A percentile compares a stretch with the other conserved stretches of the same genome.
Evolutionary conservation across 164 flowering plant genomes (phyloP).

Genomic region (Nymphaea colorata): DNA sequence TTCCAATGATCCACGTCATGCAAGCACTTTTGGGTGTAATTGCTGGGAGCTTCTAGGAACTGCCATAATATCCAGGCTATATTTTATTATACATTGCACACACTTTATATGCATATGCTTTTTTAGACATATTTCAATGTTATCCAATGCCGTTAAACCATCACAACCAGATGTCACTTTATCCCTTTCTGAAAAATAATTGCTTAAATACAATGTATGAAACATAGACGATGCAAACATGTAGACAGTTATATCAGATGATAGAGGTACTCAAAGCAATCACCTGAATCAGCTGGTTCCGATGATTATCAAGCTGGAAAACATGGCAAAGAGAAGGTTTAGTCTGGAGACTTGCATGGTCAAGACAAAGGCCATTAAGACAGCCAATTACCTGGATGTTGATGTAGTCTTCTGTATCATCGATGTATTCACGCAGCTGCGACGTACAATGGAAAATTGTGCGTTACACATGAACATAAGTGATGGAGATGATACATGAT

Average conservation of each 20-base stretch:
- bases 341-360: neutral
- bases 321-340: neutral
- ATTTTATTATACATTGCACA: too few relatives aligned
- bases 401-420: slow-evolving; percentile 96
- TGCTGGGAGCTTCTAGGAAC: too few relatives aligned
- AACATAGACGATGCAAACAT: neutral
- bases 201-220: too few relatives aligned
- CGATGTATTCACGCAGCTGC: slow-evolving; percentile 92
- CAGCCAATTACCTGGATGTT: slow-evolving; percentile 71
- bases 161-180: too few relatives aligned
- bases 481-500: too few relatives aligned
- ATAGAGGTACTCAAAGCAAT: neutral
- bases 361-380: slow-evolving; percentile 1
- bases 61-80: too few relatives aligned
- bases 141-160: too few relatives aligned
- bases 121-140: too few relatives aligned
- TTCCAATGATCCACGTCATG: too few relatives aligned
- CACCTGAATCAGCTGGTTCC: slow-evolving; percentile 97
- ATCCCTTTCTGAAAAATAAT: neutral
- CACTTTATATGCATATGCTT: too few relatives aligned
- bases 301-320: slow-evolving; percentile 87
- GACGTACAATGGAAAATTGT: neutral
- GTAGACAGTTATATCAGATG: neutral
- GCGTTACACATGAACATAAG: too few relatives aligned
- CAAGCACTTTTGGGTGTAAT: too few relatives aligned